Conservation (phyloP, 139 green algal genomes). For the Coelastrella sp. region DNA sequence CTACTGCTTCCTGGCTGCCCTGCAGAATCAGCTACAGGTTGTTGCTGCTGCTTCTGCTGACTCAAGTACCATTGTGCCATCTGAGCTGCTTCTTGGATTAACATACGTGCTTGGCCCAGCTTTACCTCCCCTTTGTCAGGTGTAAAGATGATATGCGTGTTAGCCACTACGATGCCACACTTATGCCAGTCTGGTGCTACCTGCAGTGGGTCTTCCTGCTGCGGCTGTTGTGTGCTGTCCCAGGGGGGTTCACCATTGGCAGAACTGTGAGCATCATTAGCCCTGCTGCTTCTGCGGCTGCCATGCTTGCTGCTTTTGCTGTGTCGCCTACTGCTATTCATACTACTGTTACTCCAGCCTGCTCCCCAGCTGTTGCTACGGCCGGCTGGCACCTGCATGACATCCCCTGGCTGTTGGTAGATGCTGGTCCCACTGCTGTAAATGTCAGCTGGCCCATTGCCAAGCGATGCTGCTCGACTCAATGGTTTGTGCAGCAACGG, state of each 20-base stretch:
- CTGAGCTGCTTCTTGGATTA: slow-evolving; percentile 58
- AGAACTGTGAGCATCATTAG: no score
- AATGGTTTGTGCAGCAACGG: background rate
- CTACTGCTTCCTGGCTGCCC: background rate
- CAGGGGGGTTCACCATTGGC: no score
- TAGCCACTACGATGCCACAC: slow-evolving; percentile 74
- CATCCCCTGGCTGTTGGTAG: slow-evolving; percentile 3
- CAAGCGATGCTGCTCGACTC: background rate
- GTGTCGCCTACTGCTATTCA: background rate
- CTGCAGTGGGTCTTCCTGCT: background rate
- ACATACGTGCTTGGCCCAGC: slow-evolving; percentile 73
- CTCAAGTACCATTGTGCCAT: slow-evolving; percentile 37
- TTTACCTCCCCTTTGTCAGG: slow-evolving; percentile 88
- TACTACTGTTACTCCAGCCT: background rate
- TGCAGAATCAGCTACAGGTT: background rate
- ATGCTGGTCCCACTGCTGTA: slow-evolving; percentile 33
- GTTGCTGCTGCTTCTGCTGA: slow-evolving; percentile 37
- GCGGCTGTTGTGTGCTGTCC: background rate
- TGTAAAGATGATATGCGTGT: slow-evolving; percentile 94
- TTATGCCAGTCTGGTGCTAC: background rate
- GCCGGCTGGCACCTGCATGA: background rate
- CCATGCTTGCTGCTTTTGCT: slow-evolving; percentile 3
- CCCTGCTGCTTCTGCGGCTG: background rate
- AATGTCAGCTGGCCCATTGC: background rate
- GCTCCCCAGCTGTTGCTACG: slow-evolving; percentile 1